These are phyloP conservation scores for Mortierella sp. DNA, from an alignment of 371 early-diverging fungal genomes.

Conservation along the genomic window DNA sequence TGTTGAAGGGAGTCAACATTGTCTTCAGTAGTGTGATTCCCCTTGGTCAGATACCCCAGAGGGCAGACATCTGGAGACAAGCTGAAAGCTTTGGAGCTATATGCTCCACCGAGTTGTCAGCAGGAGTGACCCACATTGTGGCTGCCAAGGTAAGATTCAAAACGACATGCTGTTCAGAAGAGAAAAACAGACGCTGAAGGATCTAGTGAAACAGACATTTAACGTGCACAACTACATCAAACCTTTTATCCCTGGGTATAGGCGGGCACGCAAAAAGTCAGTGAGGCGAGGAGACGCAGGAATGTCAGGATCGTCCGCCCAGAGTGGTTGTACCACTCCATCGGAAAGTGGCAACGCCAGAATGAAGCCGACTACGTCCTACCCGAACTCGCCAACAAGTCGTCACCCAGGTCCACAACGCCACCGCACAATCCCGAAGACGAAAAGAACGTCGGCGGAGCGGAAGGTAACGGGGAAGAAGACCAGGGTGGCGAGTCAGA, in stretches of 20 bases:
- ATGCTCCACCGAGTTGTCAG: slow-evolving; percentile 69
- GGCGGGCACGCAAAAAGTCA: slow-evolving; percentile 55
- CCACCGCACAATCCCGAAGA: slow-evolving; percentile 27
- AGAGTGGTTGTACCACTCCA: slow-evolving; percentile 68
- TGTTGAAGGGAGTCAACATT: slow-evolving; percentile 63
- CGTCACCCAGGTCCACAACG: slow-evolving; percentile 27
- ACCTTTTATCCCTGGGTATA: neutral
- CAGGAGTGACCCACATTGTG: slow-evolving; percentile 81
- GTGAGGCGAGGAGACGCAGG: slow-evolving; percentile 26
- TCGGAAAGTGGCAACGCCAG: slow-evolving; percentile 69
- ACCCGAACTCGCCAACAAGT: slow-evolving; percentile 30
- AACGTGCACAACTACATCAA: neutral
- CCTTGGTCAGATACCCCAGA: slow-evolving; percentile 58
- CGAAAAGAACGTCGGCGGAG: slow-evolving; percentile 39
- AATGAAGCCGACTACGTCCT: slow-evolving; percentile 69
- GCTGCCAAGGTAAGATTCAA: slow-evolving; percentile 72
- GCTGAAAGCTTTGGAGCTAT: slow-evolving; percentile 80
- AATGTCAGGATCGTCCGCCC: slow-evolving; percentile 42
- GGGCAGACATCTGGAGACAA: slow-evolving; percentile 81
- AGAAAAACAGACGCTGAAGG: neutral
- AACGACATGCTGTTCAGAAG: neutral
- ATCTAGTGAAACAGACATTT: neutral
- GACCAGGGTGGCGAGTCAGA: slow-evolving; percentile 45
- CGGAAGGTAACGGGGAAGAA: slow-evolving; percentile 26
- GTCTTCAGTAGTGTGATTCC: slow-evolving; percentile 74